Percentiles rank a stretch among this genome's conserved stretches.
These are phyloP conservation scores for Boletellus emodensis DNA, from an alignment of 768 basidiomycete genomes.

Conservation along the genomic window DNA sequence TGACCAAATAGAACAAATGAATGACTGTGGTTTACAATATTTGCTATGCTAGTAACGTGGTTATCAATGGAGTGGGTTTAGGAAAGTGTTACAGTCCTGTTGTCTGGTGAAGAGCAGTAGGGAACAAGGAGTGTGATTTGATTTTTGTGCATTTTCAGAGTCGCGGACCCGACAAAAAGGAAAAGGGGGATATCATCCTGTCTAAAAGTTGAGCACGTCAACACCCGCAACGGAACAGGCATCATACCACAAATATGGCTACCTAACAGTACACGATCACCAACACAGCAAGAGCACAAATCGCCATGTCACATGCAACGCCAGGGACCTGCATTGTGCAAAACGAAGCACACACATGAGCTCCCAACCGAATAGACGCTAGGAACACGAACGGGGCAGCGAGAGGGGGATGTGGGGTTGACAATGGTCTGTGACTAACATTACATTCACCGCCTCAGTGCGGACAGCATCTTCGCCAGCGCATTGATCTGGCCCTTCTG, in stretches of 20 bases:
- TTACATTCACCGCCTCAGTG: constrained; percentile 56
- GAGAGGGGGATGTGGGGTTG: neutral
- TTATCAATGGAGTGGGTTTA: constrained; percentile 17
- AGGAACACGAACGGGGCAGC: neutral
- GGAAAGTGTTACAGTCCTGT: constrained; percentile 28
- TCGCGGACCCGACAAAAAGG: constrained; percentile 21
- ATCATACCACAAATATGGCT: constrained; percentile 44
- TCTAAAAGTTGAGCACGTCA: constrained; percentile 18
- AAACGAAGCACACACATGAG: constrained; percentile 18
- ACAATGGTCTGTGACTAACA: constrained; percentile 22
- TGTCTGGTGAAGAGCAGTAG: constrained; percentile 12
- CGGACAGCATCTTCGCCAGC: constrained; percentile 88
- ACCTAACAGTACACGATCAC: constrained; percentile 53
- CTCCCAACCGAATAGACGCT: constrained; percentile 11
- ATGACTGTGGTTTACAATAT: constrained; percentile 27
- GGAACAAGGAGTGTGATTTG: constrained; percentile 21
- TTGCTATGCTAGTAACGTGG: constrained; percentile 23
- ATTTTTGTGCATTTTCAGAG: constrained; percentile 23
- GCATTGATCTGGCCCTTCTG: constrained; percentile 88
- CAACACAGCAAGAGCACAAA: constrained; percentile 32
- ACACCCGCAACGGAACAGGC: constrained; percentile 21
- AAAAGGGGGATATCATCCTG: constrained; percentile 10
- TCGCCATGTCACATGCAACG: constrained; percentile 21
- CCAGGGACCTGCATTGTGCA: constrained; percentile 31
- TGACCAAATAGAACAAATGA: constrained; percentile 24